Evolutionary conservation across 2,329 filamentous ascomycete genomes (phyloP).

Genomic region (Arachnopeziza araneosa): DNA sequence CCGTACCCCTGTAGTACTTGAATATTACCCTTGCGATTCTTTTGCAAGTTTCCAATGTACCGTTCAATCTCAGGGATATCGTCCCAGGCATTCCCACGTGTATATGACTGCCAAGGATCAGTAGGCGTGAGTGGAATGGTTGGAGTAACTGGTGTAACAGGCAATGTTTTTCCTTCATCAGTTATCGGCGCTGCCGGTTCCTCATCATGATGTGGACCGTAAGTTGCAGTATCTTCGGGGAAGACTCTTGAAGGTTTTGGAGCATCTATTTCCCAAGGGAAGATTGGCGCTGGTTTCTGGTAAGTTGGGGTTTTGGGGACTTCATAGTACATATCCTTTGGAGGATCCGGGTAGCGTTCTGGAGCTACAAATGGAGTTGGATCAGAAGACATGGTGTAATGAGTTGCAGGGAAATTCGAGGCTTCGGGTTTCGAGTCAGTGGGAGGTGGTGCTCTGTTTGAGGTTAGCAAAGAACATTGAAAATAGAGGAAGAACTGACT

Average conservation of each 20-base stretch:
- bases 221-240: constrained; percentile 43
- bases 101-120: constrained; percentile 67
- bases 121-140: constrained; percentile 40
- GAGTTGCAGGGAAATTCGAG: constrained; percentile 69
- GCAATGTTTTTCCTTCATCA: constrained; percentile 34
- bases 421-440: constrained; percentile 75
- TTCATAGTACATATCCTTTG: constrained; percentile 83
- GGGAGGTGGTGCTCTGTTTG: constrained; percentile 46
- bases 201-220: constrained; percentile 25
- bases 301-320: constrained; percentile 61
- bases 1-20: constrained; percentile 31
- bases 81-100: constrained; percentile 88
- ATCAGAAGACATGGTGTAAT: constrained; percentile 80
- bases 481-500: constrained; percentile 36
- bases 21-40: constrained; percentile 45
- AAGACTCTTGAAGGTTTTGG: constrained; percentile 62
- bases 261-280: constrained; percentile 80
- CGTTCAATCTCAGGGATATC: constrained; percentile 80
- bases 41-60: constrained; percentile 75
- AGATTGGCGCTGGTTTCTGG: constrained; percentile 63
- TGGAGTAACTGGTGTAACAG: constrained; percentile 43
- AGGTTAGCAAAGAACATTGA: constrained; percentile 11
- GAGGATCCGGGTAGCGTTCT: constrained; percentile 71
- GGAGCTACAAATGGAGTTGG: constrained; percentile 71
- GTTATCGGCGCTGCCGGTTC: constrained; percentile 34